phyloP scores from a whole-genome alignment of 352 stramenopile species.

The Phytophthora citricola region DNA sequence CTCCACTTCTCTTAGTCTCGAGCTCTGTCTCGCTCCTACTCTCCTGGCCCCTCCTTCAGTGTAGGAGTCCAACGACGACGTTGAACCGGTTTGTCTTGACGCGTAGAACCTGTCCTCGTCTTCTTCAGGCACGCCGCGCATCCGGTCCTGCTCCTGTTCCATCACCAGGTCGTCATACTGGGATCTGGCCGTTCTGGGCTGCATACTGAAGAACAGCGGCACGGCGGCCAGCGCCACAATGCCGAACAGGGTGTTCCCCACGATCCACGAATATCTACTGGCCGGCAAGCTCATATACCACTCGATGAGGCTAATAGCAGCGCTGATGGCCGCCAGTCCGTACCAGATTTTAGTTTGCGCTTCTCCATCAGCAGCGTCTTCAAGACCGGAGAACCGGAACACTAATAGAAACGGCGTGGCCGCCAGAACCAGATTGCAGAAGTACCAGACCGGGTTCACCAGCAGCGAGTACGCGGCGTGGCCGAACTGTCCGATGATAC shows the following conservation, averaged over 20 bases:
- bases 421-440: constrained; percentile 75
- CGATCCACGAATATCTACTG: constrained; percentile 71
- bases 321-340: constrained; percentile 51
- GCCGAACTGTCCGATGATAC: constrained; percentile 68
- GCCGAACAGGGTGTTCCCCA: constrained; percentile 84
- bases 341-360: constrained; percentile 56
- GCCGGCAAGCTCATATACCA: constrained; percentile 70
- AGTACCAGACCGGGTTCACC: constrained; percentile 83
- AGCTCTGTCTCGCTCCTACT: constrained; percentile 20
- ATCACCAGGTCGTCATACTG: constrained; percentile 53
- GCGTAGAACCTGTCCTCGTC: constrained; percentile 8
- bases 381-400: constrained; percentile 64
- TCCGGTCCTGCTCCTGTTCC: constrained; percentile 32
- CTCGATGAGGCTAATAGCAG: constrained; percentile 65
- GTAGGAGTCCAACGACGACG: constrained; percentile 6
- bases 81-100: not conserved
- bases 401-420: constrained; percentile 80
- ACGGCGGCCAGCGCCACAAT: constrained; percentile 68
- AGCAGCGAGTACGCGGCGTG: constrained; percentile 70
- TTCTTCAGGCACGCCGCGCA: constrained; percentile 24
- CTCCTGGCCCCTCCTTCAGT: not conserved
- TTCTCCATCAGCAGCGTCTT: constrained; percentile 23
- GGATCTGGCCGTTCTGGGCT: constrained; percentile 56
- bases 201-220: constrained; percentile 74
- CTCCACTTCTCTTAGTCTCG: constrained; percentile 9